A percentile compares a stretch with the other conserved stretches of the same genome.
Evolutionary conservation across 2,329 filamentous ascomycete genomes (phyloP).

Genomic region (Paracamarosporium sp.): DNA sequence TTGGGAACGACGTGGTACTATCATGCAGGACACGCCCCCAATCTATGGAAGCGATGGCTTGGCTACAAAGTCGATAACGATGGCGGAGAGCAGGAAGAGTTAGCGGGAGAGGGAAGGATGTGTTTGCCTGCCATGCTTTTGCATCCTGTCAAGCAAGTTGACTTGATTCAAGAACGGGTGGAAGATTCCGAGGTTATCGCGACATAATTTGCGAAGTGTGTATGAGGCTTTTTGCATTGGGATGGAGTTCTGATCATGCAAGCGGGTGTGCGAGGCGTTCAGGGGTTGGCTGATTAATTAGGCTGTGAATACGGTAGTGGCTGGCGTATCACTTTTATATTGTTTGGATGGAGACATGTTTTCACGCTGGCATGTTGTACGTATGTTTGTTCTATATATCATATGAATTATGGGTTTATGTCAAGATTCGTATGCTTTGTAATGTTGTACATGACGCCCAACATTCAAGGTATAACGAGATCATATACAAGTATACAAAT

Average conservation of each 20-base stretch:
- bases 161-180: constrained; percentile 53
- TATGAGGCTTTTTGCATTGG: not conserved
- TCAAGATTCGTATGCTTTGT: not conserved
- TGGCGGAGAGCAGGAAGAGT: constrained; percentile 54
- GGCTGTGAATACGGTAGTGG: not conserved
- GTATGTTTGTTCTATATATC: not conserved
- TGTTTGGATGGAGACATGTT: not conserved
- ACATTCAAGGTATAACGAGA: too few species aligned
- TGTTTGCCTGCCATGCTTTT: constrained; percentile 56
- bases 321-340: not conserved
- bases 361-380: not conserved
- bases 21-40: constrained; percentile 59
- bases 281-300: not conserved
- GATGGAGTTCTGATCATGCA: not conserved
- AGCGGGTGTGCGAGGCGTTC: not conserved
- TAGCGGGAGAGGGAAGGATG: constrained; percentile 56
- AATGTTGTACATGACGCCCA: too few species aligned
- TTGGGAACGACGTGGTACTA: constrained; percentile 62
- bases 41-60: constrained; percentile 64
- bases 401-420: not conserved
- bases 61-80: constrained; percentile 61
- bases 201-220: not conserved
- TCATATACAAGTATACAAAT: too few species aligned
- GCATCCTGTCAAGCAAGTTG: constrained; percentile 59
- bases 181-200: constrained; percentile 7